Percentiles rank a stretch among this genome's conserved stretches.
These are phyloP conservation scores for Barbarea vulgaris DNA, from an alignment of 345 rosid genomes.

Conservation along the genomic window DNA sequence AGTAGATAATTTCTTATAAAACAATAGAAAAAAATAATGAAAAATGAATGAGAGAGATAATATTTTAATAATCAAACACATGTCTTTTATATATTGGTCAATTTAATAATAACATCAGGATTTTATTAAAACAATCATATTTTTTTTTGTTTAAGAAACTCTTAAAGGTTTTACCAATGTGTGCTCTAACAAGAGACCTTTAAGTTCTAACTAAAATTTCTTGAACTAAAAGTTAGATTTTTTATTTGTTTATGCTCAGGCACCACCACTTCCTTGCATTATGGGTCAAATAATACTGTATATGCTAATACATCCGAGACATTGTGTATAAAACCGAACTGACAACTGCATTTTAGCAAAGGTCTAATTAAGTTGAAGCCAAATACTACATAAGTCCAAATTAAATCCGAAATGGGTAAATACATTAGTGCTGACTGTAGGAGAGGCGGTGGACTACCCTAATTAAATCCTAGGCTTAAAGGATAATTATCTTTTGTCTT, in stretches of 20 bases:
- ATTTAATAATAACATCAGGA: no score
- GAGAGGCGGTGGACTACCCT: neutral
- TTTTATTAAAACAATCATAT: no score
- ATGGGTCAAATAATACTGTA: neutral
- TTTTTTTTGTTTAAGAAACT: no score
- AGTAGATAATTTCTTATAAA: no score
- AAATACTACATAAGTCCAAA: neutral
- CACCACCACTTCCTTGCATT: neutral
- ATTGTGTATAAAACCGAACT: neutral
- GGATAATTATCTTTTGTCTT: neutral
- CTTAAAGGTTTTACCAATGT: no score
- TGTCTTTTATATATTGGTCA: no score
- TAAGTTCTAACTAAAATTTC: neutral
- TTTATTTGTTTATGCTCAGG: neutral
- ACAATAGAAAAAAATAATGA: no score
- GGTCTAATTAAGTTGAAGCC: neutral
- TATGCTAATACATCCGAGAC: neutral
- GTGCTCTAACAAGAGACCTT: neutral
- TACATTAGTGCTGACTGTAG: neutral
- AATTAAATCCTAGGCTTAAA: neutral
- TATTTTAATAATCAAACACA: no score
- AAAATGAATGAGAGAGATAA: no score
- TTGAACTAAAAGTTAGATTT: neutral
- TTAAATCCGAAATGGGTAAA: neutral
- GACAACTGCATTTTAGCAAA: neutral